phyloP scores from a whole-genome alignment of 306 rosid genomes.

The Luffa acutangula region DNA sequence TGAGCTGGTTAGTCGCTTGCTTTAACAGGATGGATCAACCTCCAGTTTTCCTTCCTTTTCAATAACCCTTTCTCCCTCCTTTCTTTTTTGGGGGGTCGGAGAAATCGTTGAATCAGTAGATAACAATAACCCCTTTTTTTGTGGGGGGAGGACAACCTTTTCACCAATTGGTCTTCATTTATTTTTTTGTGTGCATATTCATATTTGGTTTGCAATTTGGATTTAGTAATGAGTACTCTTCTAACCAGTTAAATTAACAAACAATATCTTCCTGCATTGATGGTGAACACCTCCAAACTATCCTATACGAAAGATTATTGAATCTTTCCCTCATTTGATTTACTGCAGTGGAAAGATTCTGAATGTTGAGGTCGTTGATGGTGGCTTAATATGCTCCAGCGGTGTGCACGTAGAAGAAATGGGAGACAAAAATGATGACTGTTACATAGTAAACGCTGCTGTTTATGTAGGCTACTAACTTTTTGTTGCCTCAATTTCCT shows the following conservation, averaged over 20 bases:
- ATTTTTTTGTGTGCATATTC: neutral
- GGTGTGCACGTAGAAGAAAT: slow-evolving; percentile 91
- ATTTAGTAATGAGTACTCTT: neutral
- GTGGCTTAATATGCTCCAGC: slow-evolving; percentile 93
- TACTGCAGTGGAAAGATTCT: slow-evolving; percentile 72
- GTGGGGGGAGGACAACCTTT: no score
- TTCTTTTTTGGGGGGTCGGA: no score
- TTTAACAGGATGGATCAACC: no score
- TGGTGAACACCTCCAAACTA: neutral
- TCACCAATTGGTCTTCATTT: neutral
- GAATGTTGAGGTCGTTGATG: slow-evolving; percentile 81
- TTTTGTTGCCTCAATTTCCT: slow-evolving; percentile 15
- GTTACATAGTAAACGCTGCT: slow-evolving; percentile 93
- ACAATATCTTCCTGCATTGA: neutral
- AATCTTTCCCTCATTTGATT: neutral
- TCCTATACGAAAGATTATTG: neutral
- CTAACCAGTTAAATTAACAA: neutral
- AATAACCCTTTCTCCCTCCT: no score
- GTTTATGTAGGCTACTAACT: slow-evolving; percentile 79
- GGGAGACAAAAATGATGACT: slow-evolving; percentile 96
- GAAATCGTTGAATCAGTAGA: no score
- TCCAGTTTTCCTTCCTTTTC: no score
- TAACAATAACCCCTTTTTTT: no score
- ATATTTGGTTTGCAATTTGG: neutral
- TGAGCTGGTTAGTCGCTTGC: no score